A percentile compares a stretch with the other conserved stretches of the same genome.
Evolutionary conservation across 768 basidiomycete species (phyloP).

Genomic region (Amanita molliuscula): DNA sequence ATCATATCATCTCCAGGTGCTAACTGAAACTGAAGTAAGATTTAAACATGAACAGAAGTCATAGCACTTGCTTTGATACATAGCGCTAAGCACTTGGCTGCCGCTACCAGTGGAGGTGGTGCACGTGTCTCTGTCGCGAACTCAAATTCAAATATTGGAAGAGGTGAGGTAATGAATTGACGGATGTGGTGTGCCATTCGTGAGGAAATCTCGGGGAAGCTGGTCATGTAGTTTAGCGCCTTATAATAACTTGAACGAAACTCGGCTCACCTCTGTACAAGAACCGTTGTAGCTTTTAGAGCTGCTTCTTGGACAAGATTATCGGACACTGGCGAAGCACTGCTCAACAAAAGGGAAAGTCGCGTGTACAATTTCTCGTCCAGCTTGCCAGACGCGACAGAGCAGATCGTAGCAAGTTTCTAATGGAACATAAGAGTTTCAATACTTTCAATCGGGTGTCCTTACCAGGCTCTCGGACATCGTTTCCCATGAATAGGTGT

Average conservation of each 20-base stretch:
- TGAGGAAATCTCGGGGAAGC: slow-evolving; percentile 73
- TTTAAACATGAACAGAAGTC: background rate
- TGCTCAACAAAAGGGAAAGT: slow-evolving; percentile 67
- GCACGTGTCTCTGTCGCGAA: slow-evolving; percentile 65
- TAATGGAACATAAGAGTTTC: slow-evolving; percentile 16
- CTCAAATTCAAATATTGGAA: slow-evolving; percentile 82
- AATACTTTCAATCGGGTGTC: slow-evolving; percentile 2
- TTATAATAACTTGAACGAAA: slow-evolving; percentile 9
- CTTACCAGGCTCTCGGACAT: slow-evolving; percentile 83
- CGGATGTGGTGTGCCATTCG: slow-evolving; percentile 72
- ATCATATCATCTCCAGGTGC: slow-evolving; percentile 81
- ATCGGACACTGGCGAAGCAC: slow-evolving; percentile 72
- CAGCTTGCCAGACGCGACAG: slow-evolving; percentile 56
- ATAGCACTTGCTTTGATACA: slow-evolving; percentile 63
- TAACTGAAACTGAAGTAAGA: slow-evolving; percentile 33
- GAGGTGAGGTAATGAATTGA: slow-evolving; percentile 79
- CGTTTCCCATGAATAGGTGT: slow-evolving; percentile 90
- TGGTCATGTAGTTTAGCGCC: slow-evolving; percentile 16
- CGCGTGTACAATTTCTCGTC: slow-evolving; percentile 61
- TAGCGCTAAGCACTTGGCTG: slow-evolving; percentile 82
- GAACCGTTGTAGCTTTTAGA: slow-evolving; percentile 71
- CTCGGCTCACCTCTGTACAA: slow-evolving; percentile 62
- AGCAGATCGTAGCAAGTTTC: slow-evolving; percentile 84
- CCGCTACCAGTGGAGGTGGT: slow-evolving; percentile 71
- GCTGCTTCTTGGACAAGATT: slow-evolving; percentile 85